Evolutionary conservation across 2,329 filamentous ascomycete species (phyloP), one percentile per base, ranked within the genome.

Genomic region (Colletotrichum lini): DNA sequence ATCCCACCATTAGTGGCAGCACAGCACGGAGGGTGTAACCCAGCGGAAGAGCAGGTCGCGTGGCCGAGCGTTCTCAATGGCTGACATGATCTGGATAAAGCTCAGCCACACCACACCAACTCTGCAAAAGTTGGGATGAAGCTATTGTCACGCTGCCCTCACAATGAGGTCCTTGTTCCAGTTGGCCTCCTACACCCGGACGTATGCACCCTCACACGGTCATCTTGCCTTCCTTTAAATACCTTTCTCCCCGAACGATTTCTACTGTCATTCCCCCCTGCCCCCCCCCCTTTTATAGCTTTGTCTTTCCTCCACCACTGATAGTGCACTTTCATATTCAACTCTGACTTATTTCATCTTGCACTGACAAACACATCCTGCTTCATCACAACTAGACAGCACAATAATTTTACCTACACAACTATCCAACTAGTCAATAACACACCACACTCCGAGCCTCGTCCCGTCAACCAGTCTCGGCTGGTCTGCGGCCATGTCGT

Each of bases 141-240:
- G 69, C 65, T 64, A 63, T 69, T 72, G 59, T 72, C 65, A 63
- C 59, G 58, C n/a, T 54, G 45, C 26, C 49, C 69, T 64, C 65
- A 54, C 58, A 59, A 59, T 59, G 54, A 53, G 69, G 69, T 47
- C 69, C 65, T 69, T 72, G 69, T 72, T 53, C 59, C 69, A 69
- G 58, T 59, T 59, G 45, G 68, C 42, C 64, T 59, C 65, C 53
- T 69, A 64, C 58, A 72, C 21, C 59, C 59, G 65, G 53, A 50
- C 69, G 42, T 69, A 38, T 38, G 35, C 35, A 59, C 53, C 69
- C 53, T 44, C 59, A 35, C 50, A 45, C 65, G 69, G 58, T 53
- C 65, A 72, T 58, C 23, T 58, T 64, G 42, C 62, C 65, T 59
- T 64, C 40, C 40, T 63, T 47, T 30, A 38, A 50, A 23, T 23